These are phyloP conservation scores for Gracilaria caudata DNA, from an alignment of 23 red algal species.

Conservation along the genomic window DNA sequence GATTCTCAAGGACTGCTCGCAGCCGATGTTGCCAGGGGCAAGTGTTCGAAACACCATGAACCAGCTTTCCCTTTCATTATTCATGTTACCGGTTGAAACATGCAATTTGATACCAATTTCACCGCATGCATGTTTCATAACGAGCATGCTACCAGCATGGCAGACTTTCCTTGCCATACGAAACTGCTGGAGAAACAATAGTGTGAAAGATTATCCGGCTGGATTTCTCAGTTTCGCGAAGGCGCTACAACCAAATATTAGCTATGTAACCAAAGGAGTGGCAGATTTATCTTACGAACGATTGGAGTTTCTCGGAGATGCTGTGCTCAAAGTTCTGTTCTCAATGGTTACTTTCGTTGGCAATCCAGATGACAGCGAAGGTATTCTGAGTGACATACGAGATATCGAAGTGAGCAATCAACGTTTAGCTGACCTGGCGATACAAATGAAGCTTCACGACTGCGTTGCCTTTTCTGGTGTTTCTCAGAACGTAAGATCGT, in stretches of 20 bases:
- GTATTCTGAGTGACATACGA: conserved; percentile 56
- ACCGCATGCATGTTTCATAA: conserved; percentile 38
- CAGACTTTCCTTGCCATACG: conserved; percentile 70
- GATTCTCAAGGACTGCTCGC: conserved; percentile 4
- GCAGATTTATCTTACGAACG: conserved; percentile 67
- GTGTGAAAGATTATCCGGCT: conserved; percentile 6
- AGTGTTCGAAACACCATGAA: conserved; percentile 38
- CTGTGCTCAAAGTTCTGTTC: conserved; percentile 67
- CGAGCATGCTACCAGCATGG: conserved; percentile 48
- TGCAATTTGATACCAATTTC: conserved; percentile 37
- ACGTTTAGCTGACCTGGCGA: conserved; percentile 49
- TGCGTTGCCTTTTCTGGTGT: conserved; percentile 60
- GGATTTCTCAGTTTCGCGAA: conserved; percentile 49
- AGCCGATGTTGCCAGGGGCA: conserved; percentile 28
- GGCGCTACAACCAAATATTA: conserved; percentile 54
- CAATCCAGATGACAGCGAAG: conserved; percentile 56
- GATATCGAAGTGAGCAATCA: conserved; percentile 74
- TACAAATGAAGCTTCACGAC: conserved; percentile 70
- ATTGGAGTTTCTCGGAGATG: conserved; percentile 74
- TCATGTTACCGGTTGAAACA: conserved; percentile 57
- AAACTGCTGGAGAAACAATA: conserved; percentile 49
- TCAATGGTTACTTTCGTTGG: conserved; percentile 62
- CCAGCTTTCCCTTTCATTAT: conserved; percentile 20
- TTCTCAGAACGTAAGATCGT: conserved; percentile 59
- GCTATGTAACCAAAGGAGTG: conserved; percentile 39